Conservation (phyloP, 2,329 filamentous ascomycete species). For the Metarhizium brunneum region DNA sequence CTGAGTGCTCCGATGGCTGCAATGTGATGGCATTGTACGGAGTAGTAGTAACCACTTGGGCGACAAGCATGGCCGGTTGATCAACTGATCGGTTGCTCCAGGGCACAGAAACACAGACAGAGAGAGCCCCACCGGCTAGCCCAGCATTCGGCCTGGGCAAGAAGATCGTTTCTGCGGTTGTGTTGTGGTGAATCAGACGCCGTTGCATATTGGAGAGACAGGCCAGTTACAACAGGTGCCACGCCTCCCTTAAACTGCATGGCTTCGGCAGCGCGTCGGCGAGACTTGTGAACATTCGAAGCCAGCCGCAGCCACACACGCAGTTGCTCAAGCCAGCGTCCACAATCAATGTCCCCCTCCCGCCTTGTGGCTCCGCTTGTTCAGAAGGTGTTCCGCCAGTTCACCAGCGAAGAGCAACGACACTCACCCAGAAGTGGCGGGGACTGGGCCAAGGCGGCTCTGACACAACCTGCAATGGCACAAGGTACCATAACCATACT, state of each 20-base stretch:
- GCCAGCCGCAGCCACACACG: constrained; percentile 2
- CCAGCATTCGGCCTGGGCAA: neutral
- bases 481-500: neutral
- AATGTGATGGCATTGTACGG: neutral
- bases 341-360: neutral
- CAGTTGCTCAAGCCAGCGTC: neutral
- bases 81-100: neutral
- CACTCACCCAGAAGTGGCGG: constrained; percentile 5
- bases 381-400: neutral
- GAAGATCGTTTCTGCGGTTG: neutral
- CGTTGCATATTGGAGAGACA: neutral
- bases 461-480: neutral
- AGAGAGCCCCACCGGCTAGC: too few relatives aligned
- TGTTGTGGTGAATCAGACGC: neutral
- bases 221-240: neutral
- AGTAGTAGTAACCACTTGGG: neutral
- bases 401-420: constrained; percentile 2
- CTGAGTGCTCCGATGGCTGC: neutral
- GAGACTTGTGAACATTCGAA: constrained; percentile 2
- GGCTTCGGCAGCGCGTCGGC: constrained; percentile 8
- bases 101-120: neutral
- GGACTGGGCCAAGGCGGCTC: neutral
- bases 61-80: neutral
- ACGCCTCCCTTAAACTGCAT: neutral
- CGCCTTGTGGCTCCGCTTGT: neutral